Evolutionary conservation across 2,329 filamentous ascomycete genomes (phyloP).

Genomic region (Hypoxylon sp.): DNA sequence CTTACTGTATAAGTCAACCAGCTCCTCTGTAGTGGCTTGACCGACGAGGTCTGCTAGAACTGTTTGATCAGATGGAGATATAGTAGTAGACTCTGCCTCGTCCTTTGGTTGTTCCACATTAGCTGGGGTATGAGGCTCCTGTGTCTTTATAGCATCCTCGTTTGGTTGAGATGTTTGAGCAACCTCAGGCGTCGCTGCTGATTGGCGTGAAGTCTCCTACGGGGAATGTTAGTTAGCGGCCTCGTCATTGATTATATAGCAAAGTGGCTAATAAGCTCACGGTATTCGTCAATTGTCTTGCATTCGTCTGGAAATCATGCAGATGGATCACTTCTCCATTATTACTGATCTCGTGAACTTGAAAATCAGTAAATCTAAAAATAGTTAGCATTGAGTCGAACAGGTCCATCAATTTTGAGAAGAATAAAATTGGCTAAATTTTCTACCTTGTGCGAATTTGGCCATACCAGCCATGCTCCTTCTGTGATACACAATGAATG

Average conservation of each 20-base stretch:
- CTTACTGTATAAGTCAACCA: constrained; percentile 48
- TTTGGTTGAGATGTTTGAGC: constrained; percentile 12
- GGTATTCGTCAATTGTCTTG: constrained; percentile 48
- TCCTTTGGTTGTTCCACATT: constrained; percentile 23
- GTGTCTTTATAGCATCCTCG: constrained; percentile 5
- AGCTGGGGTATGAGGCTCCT: constrained; percentile 1
- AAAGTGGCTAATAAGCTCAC: constrained; percentile 31
- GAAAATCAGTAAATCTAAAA: constrained; percentile 86
- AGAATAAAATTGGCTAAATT: neutral
- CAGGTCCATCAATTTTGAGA: constrained; percentile 5
- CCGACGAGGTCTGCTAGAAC: constrained; percentile 48
- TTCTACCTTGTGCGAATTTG: constrained; percentile 62
- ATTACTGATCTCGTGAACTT: constrained; percentile 89
- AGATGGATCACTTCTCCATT: constrained; percentile 84
- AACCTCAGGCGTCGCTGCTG: constrained; percentile 15
- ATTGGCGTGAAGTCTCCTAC: constrained; percentile 29
- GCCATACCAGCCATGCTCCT: constrained; percentile 61
- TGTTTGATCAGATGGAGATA: constrained; percentile 44
- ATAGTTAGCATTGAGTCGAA: constrained; percentile 30
- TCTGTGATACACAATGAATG: constrained; percentile 57
- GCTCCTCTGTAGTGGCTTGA: constrained; percentile 44
- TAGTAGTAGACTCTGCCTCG: constrained; percentile 21
- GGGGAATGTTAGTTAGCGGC: constrained; percentile 7
- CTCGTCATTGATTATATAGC: neutral
- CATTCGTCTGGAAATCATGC: constrained; percentile 60